Evolutionary conservation across 2,329 filamentous ascomycete species (phyloP), one percentile per base, ranked within the genome.

Genomic region (Cladosporium austrohemisphaericum): DNA sequence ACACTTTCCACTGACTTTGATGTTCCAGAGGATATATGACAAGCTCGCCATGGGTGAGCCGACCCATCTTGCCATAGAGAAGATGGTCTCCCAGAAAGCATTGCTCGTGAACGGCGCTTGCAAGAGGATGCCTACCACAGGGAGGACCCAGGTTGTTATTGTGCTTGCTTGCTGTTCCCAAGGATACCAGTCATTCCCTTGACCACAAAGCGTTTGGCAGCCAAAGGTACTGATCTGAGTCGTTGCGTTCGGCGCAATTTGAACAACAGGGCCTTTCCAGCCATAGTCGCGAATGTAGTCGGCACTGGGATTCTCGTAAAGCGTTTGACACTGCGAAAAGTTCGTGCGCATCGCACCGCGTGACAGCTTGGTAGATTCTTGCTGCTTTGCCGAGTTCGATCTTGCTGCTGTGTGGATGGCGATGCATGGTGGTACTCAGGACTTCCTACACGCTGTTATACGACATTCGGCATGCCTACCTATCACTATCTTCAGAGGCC

Each of bases 91-190:
- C 51, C 53, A 60, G 33, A 64, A 60, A 2, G 60, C 60, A 51
- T 72, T 72, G 52, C 68, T 71, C 33, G 69, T 67, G 46, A 70
- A 71, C 0, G 69, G 69, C 13, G 68, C 69, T 48, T 71, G 69
- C 1, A 71, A 52, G 1, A 71, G 47, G 2, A 67, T 65, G 13
- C 69, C 68, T 0, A 71, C 57, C 5, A 70, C 57, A 0, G 69
- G 68, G 5, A 71, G 47, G 7, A 71, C 61, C 68, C 68, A 71
- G 3, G 68, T 71, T 2, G 66, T 70, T 32, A 71, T 68, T 1
- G 68, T 68, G 1, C 63, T 65, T 0, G 57, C 57, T 31, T 41
- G 37, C 18, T 60, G 57, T 1, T 43, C 45, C 68, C 68, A 70
- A 1, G 57, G 52, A 46, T 70, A 70, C n/a, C 55, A 61, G 33